phyloP scores from a whole-genome alignment of 331 rosid species.

The Quercus lobata region DNA sequence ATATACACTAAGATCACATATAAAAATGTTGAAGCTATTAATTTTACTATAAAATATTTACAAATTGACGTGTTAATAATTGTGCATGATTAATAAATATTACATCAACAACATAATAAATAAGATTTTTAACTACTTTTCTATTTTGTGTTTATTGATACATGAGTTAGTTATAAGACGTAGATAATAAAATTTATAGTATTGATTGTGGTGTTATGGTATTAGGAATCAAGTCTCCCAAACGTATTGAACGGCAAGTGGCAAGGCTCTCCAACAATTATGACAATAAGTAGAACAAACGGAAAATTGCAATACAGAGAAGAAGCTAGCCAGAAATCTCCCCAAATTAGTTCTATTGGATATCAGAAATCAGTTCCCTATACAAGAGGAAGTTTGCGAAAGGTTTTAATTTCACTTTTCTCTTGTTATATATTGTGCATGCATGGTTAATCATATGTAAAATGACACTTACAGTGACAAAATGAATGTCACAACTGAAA shows the following conservation, averaged over 20 bases:
- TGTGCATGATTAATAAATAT: no score
- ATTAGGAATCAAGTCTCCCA: constrained; percentile 87
- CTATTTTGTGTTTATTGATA: no score
- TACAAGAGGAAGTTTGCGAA: constrained; percentile 63
- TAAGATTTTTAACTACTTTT: no score
- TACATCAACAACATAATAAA: no score
- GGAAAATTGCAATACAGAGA: constrained; percentile 61
- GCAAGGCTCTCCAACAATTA: constrained; percentile 43
- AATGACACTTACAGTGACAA: not conserved
- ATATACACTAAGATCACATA: not conserved
- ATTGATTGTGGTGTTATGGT: not conserved
- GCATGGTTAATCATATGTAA: not conserved
- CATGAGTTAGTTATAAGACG: no score
- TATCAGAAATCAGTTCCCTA: constrained; percentile 71
- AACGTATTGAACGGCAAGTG: constrained; percentile 42
- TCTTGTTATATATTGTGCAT: not conserved
- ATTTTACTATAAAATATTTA: no score
- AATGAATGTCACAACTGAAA: not conserved
- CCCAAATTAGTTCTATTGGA: constrained; percentile 37
- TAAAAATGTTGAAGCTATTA: not conserved
- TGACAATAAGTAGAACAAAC: constrained; percentile 65
- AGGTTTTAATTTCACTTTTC: constrained; percentile 36
- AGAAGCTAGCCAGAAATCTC: constrained; percentile 62
- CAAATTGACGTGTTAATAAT: no score
- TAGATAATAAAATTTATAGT: no score